Evolutionary conservation across 306 rosid genomes (phyloP), one percentile per base, ranked within the genome.

Genomic region (Quercus alba): DNA sequence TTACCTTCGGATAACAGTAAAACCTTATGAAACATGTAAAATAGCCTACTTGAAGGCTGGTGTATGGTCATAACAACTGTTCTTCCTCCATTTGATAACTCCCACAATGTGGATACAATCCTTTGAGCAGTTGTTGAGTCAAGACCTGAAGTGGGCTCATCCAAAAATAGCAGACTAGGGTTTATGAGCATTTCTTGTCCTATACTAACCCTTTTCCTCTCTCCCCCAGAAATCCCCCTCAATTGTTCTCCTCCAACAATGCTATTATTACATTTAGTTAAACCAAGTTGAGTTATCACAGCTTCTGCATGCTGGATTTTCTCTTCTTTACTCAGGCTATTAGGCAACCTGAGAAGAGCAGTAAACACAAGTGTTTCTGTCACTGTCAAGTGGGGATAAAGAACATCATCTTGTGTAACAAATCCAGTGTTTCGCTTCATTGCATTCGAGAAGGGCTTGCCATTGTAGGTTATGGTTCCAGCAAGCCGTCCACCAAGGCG

Each of bases 191-290:
- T 72, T 76, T 91, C 97, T 70, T 93, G 97, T 6, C 94, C 98
- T 67, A 93, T 87, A 46, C 97, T 93, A 57, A 93, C 95, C 81
- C 97, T 90, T 73, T 90, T 90, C 21, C 97, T 88, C 85, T 93
- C 98, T 5, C 97, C 98, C 1, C 95, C 94, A 0, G 97, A 93
- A 77, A 93, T 72, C n/a, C 98, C 97, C 20, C 97, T 88, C 3
- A 84, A 1, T 0, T 15, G 70, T 18, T 78, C 23, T 10, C 80
- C 82, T 33, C 94, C 97, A 17, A 93, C 56, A 0, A 88, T 64
- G 76, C 82, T 87, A 56, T 91, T 84, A 78, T 90, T 90, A 73
- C 94, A 93, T 69, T 78, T 88, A 6, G 70, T 75, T 26, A 93
- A 75, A 10, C 94, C 98, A 1, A 93, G 91, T 57, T 90, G 93